These are phyloP conservation scores for Candida insectalens DNA, from an alignment of 805 yeast species.

Conservation along the genomic window DNA sequence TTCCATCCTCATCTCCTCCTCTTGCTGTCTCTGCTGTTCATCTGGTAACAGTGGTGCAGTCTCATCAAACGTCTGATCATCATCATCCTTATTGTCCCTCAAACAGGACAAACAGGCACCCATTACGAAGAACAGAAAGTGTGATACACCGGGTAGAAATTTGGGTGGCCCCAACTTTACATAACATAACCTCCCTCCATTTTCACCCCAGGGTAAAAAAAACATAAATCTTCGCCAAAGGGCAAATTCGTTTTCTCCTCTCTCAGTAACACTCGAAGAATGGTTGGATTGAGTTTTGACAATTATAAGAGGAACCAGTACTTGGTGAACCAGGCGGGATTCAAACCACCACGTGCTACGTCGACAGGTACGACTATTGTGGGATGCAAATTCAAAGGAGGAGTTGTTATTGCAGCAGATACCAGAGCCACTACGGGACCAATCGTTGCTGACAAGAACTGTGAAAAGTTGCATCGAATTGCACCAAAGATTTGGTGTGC, in stretches of 20 bases:
- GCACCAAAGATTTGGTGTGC: conserved; percentile 98
- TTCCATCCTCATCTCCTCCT: conserved; percentile 15
- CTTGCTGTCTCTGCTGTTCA: conserved; percentile 12
- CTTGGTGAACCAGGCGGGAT: conserved; percentile 57
- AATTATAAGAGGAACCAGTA: conserved; percentile 83
- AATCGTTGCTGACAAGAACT: conserved; percentile 96
- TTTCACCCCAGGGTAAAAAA: too few relatives aligned
- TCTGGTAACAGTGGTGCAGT: conserved; percentile 18
- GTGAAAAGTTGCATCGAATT: conserved; percentile 86
- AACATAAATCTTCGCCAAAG: too few relatives aligned
- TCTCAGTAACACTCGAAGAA: too few relatives aligned
- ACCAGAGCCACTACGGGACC: conserved; percentile 96
- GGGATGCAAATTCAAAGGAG: conserved; percentile 86
- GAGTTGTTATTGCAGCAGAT: conserved; percentile 97
- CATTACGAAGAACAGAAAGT: conserved; percentile 19
- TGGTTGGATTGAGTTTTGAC: conserved; percentile 91
- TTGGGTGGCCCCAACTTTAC: too few relatives aligned
- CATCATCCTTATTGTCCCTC: conserved; percentile 7
- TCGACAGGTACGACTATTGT: conserved; percentile 99
- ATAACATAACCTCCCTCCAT: too few relatives aligned
- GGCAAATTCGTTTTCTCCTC: too few relatives aligned
- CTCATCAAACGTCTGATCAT: conserved; percentile 18
- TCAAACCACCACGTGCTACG: conserved; percentile 76
- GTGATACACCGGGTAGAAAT: too few relatives aligned
- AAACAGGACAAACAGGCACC: conserved; percentile 27